Conservation (phyloP, 2,329 filamentous ascomycete species). For the Fusarium verticillioides region DNA sequence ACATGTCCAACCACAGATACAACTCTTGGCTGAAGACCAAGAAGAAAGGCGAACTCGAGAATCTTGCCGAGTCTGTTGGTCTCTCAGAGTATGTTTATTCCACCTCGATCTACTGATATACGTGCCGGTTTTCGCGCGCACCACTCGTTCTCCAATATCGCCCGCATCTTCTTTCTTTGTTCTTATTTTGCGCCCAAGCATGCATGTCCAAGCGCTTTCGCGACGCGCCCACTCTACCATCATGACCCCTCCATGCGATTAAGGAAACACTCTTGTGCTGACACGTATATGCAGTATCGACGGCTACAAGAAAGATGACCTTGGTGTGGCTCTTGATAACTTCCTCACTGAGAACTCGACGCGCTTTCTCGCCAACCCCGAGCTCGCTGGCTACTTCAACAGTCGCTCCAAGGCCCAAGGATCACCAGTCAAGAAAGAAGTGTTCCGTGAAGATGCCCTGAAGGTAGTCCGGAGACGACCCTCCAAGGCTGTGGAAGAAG, state of each 20-base stretch:
- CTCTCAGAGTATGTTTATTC: slow-evolving; percentile 72
- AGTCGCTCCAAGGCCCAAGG: slow-evolving; percentile 68
- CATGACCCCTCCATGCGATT: slow-evolving; percentile 18
- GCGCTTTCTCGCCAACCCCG: slow-evolving; percentile 70
- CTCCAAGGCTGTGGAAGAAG: slow-evolving; percentile 59
- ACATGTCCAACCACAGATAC: slow-evolving; percentile 48
- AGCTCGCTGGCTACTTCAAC: slow-evolving; percentile 80
- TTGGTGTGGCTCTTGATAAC: slow-evolving; percentile 79
- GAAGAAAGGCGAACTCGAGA: slow-evolving; percentile 82
- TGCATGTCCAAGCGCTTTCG: slow-evolving; percentile 27
- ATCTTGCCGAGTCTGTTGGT: slow-evolving; percentile 77
- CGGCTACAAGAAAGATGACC: slow-evolving; percentile 79
- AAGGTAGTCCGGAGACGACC: slow-evolving; percentile 60
- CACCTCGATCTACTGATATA: neutral
- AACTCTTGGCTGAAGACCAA: slow-evolving; percentile 82
- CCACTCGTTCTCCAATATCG: neutral
- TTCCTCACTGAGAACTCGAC: slow-evolving; percentile 76
- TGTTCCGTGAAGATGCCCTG: slow-evolving; percentile 52
- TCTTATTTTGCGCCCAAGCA: slow-evolving; percentile 30
- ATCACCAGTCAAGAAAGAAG: slow-evolving; percentile 71
- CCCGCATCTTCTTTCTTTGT: slow-evolving; percentile 16
- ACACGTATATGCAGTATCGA: slow-evolving; percentile 66
- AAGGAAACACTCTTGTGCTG: slow-evolving; percentile 19
- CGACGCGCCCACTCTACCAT: slow-evolving; percentile 31
- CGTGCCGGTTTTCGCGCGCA: neutral